These are phyloP conservation scores for Wickerhamomyces chaumierensis DNA, from an alignment of 805 yeast genomes.

Conservation along the genomic window DNA sequence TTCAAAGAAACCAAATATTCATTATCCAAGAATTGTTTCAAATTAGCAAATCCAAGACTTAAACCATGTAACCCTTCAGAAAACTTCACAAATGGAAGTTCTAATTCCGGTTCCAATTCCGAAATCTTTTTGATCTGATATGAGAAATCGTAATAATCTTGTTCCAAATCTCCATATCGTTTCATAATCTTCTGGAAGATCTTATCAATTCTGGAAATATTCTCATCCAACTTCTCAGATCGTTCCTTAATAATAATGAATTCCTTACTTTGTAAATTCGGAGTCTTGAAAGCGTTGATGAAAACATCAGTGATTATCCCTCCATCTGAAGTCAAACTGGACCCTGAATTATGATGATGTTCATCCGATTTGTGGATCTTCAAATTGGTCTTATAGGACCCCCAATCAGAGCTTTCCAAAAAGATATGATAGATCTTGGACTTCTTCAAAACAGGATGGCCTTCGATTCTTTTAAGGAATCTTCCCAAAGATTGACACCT, in stretches of 20 bases:
- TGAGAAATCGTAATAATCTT: constrained; percentile 63
- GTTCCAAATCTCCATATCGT: constrained; percentile 60
- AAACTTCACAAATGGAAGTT: constrained; percentile 28
- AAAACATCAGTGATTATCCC: constrained; percentile 64
- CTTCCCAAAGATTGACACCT: constrained; percentile 72
- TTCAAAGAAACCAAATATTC: constrained; percentile 73
- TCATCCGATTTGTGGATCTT: constrained; percentile 22
- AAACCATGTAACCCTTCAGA: constrained; percentile 35
- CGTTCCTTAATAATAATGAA: constrained; percentile 76
- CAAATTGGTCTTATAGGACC: constrained; percentile 48
- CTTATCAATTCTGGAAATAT: constrained; percentile 65
- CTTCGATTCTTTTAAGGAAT: constrained; percentile 60
- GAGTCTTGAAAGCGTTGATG: constrained; percentile 86
- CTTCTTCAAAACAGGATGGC: constrained; percentile 61
- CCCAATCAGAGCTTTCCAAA: constrained; percentile 67
- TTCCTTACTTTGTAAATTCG: constrained; percentile 56
- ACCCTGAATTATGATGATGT: not conserved
- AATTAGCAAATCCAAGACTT: constrained; percentile 28
- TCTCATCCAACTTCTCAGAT: constrained; percentile 76
- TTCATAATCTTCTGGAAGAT: constrained; percentile 63
- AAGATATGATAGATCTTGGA: constrained; percentile 65
- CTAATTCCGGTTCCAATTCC: constrained; percentile 35
- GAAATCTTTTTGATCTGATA: constrained; percentile 61
- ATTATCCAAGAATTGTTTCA: constrained; percentile 53
- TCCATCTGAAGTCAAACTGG: constrained; percentile 36